phyloP scores from a whole-genome alignment of 23 red algal species.

The Agarophyton chilense region DNA sequence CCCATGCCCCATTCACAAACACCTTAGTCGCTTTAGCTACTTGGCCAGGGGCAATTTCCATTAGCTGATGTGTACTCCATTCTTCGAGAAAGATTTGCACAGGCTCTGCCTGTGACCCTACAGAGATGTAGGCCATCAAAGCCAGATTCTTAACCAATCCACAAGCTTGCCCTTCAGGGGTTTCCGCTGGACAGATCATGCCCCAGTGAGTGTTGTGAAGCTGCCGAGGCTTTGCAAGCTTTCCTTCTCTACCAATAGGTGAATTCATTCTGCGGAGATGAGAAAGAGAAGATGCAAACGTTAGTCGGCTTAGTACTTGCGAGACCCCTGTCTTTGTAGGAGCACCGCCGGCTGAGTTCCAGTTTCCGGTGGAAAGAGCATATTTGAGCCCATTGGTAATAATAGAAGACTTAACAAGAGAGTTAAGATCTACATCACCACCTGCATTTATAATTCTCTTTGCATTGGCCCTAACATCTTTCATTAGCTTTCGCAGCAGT shows the following conservation, averaged over 20 bases:
- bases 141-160: constrained; percentile 98
- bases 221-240: constrained; percentile 98
- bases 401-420: constrained; percentile 81
- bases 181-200: constrained; percentile 99
- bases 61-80: constrained; percentile 79
- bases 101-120: constrained; percentile 74
- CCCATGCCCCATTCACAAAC: constrained; percentile 98
- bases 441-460: constrained; percentile 64
- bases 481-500: constrained; percentile 78
- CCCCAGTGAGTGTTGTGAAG: constrained; percentile 99
- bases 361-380: constrained; percentile 97
- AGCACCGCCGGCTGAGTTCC: constrained; percentile 68
- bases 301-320: constrained; percentile 97
- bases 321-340: constrained; percentile 93
- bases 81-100: constrained; percentile 91
- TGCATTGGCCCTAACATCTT: constrained; percentile 72
- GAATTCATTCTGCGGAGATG: constrained; percentile 96
- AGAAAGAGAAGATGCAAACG: constrained; percentile 96
- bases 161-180: constrained; percentile 97
- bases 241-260: constrained; percentile 98
- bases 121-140: constrained; percentile 96
- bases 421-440: constrained; percentile 73
- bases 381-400: constrained; percentile 97
- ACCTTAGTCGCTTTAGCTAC: constrained; percentile 82
- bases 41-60: constrained; percentile 68